These are phyloP conservation scores for Scutellaria barbata DNA, from an alignment of 257 asterid species.

Conservation along the genomic window DNA sequence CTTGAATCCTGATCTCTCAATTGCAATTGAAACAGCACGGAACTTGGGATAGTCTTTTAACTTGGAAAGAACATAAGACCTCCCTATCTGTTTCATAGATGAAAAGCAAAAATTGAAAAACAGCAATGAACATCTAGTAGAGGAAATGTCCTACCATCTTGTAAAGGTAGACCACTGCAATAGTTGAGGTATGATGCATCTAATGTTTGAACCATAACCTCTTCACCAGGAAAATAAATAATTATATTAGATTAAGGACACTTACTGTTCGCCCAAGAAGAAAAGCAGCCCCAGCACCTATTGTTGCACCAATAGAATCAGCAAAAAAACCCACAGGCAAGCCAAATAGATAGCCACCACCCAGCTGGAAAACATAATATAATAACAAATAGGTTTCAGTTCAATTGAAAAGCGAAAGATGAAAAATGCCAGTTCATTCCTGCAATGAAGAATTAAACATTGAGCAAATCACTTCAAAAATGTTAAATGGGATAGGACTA, in stretches of 20 bases:
- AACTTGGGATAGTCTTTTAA: conserved; percentile 91
- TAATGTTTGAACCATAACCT: not conserved
- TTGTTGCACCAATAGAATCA: conserved; percentile 93
- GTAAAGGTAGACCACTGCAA: not conserved
- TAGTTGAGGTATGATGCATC: not conserved
- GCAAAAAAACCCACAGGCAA: conserved; percentile 95
- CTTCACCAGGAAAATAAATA: conserved; percentile 10
- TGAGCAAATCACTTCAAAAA: not conserved
- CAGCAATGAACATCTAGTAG: conserved; percentile 9
- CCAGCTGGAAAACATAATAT: conserved; percentile 66
- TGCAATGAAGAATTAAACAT: conserved; percentile 21
- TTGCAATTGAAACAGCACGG: conserved; percentile 88
- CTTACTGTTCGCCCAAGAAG: conserved; percentile 96
- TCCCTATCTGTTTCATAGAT: conserved; percentile 66
- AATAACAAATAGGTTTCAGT: conserved; percentile 25
- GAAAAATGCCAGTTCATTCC: conserved; percentile 12
- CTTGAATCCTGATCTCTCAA: conserved; percentile 89
- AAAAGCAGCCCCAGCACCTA: conserved; percentile 96
- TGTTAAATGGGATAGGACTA: conserved; percentile 19
- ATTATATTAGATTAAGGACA: conserved; percentile 18
- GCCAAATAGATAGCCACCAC: conserved; percentile 99
- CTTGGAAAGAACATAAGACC: conserved; percentile 90
- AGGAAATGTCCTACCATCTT: not conserved
- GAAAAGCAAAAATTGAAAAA: conserved; percentile 19
- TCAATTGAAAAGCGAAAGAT: conserved; percentile 7